Evolutionary conservation across 306 rosid genomes (phyloP).

Genomic region (Vigna nakashimae): DNA sequence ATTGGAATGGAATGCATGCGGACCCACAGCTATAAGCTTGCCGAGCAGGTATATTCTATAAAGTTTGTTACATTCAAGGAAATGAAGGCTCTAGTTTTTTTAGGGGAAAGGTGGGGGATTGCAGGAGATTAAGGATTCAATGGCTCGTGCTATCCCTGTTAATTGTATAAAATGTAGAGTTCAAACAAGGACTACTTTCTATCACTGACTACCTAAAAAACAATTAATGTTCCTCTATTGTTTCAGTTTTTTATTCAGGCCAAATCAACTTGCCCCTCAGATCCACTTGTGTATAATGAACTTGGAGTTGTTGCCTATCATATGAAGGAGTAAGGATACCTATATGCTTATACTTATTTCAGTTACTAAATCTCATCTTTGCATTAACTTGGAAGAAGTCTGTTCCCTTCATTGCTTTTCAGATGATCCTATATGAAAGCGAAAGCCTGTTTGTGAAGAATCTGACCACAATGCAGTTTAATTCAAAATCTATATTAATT

Average conservation of each 20-base stretch:
- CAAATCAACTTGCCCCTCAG: constrained; percentile 82
- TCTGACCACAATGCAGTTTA: background rate
- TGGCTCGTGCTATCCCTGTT: background rate
- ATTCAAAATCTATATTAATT: background rate
- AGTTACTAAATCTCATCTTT: constrained; percentile 15
- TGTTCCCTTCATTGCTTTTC: constrained; percentile 13
- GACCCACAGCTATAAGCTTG: constrained; percentile 96
- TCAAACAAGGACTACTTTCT: constrained; percentile 27
- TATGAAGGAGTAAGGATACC: constrained; percentile 83
- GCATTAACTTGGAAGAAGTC: background rate
- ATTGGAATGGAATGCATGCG: constrained; percentile 99
- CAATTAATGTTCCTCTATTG: constrained; percentile 42
- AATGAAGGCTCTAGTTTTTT: background rate
- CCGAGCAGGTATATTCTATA: constrained; percentile 76
- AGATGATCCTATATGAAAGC: constrained; percentile 4
- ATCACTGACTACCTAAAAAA: constrained; percentile 21
- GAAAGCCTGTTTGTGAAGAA: constrained; percentile 11
- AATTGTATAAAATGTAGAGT: background rate
- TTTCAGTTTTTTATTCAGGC: constrained; percentile 88
- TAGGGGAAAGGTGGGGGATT: background rate
- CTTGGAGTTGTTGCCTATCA: constrained; percentile 97
- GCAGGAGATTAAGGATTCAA: background rate
- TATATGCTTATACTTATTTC: constrained; percentile 17
- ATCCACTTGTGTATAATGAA: constrained; percentile 94
- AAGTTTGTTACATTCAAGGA: constrained; percentile 6